These are phyloP conservation scores for Aspergillus sp. DNA, from an alignment of 2,329 filamentous ascomycete species.

Conservation along the genomic window DNA sequence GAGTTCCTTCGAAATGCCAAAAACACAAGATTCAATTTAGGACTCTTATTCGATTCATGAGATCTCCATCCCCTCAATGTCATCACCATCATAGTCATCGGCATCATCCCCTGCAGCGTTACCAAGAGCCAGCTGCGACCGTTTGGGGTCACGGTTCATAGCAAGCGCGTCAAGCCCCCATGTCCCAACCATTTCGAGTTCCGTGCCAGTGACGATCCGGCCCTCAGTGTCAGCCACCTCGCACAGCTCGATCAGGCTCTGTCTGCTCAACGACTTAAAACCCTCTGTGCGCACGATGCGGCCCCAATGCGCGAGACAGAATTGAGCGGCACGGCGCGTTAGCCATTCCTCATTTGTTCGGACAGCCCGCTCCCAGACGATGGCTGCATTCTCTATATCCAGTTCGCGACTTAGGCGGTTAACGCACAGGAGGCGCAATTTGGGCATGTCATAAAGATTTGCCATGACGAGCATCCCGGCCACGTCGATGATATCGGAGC, in stretches of 20 bases:
- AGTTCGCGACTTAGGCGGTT: constrained; percentile 84
- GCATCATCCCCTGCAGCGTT: constrained; percentile 23
- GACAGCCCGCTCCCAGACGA: constrained; percentile 90
- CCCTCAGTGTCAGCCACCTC: constrained; percentile 91
- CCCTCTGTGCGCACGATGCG: constrained; percentile 82
- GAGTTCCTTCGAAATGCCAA: constrained; percentile 4
- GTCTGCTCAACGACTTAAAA: constrained; percentile 71
- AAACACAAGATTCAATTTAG: constrained; percentile 10
- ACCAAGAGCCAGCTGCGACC: constrained; percentile 19
- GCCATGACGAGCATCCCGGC: constrained; percentile 94
- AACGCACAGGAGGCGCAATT: constrained; percentile 81
- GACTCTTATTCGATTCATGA: constrained; percentile 15
- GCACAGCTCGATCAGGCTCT: constrained; percentile 78
- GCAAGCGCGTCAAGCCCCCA: constrained; percentile 43
- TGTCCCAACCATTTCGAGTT: constrained; percentile 57
- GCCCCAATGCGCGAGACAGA: constrained; percentile 91
- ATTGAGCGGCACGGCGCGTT: constrained; percentile 74
- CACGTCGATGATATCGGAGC: constrained; percentile 65
- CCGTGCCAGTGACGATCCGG: constrained; percentile 80
- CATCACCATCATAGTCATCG: constrained; percentile 40
- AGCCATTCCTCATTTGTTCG: constrained; percentile 91
- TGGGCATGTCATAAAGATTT: constrained; percentile 95
- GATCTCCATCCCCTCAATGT: constrained; percentile 42
- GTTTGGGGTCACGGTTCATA: constrained; percentile 22
- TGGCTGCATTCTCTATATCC: constrained; percentile 87